Evolutionary conservation across 2,329 filamentous ascomycete species (phyloP), one percentile per base, ranked within the genome.

Genomic region (Alternaria sp.): DNA sequence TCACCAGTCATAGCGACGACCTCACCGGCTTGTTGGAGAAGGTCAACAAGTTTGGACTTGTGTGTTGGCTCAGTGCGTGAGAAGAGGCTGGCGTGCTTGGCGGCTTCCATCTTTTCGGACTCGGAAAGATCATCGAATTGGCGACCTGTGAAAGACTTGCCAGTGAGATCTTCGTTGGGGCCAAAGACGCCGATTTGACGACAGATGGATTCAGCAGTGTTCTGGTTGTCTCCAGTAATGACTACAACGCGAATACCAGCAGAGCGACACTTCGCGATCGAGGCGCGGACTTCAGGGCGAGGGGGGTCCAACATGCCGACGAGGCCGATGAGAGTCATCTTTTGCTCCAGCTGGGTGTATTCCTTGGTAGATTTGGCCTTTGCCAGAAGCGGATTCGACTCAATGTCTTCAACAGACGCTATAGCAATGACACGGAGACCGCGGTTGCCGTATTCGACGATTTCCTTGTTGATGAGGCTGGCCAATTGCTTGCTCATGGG

Each of bases 1-100:
- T 99, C 95, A 73, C 95, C 95, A 68, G 95, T 99, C 95, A 99
- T 99, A 67, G 95, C 95, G 63, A 99, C 96, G 41, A 99, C 95
- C 77, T 99, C 92, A 61, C 92, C 92, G 50, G 91, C 84, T 58
- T 91, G 92, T 78, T 99, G 96, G 44, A 99, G 90, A 42, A 99
- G 88, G 77, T 99, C 95, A 46, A 99, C 94, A 44, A 99, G 87
- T 80, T 92, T 95, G n/a, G 91, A 96, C 85, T 99, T 99, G 85
- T 99, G 95, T 49, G 85, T 88, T 51, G 95, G 95, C 79, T 99
- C 95, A 24, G 96, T 96, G 63, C 95, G 91, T 34, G 95, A 99
- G 83, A 99, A 99, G 31, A 99, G 84, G 48, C 90, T 96, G 2
- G 94, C 95, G 41, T 82, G 87, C 80, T 91, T 91, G 48, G 92